Conservation (phyloP, 169 alveolate genomes). For the Toxoplasma gondii region DNA sequence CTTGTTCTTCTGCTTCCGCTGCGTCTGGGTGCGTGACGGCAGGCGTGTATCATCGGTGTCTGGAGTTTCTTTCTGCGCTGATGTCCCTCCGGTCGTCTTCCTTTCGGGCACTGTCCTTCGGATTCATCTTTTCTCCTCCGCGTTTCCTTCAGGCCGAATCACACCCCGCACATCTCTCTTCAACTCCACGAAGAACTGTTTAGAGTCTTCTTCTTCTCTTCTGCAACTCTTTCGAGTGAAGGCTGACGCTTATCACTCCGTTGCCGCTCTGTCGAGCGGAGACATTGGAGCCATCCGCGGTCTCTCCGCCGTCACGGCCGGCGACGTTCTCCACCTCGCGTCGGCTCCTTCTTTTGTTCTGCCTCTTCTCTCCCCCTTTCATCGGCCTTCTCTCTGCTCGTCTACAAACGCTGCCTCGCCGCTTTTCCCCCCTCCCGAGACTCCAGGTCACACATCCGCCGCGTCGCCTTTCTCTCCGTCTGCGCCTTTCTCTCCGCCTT, state of each 20-base stretch:
- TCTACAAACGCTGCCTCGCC: too few species aligned
- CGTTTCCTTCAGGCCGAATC: not conserved
- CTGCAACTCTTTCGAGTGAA: not conserved
- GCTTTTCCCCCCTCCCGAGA: too few species aligned
- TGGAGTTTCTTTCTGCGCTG: too few species aligned
- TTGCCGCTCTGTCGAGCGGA: not conserved
- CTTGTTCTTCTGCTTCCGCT: too few species aligned
- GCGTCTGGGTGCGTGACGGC: too few species aligned
- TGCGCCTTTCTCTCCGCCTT: too few species aligned
- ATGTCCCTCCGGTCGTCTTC: too few species aligned
- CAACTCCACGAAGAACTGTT: not conserved
- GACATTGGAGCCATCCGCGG: conserved; percentile 50
- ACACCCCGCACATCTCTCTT: not conserved
- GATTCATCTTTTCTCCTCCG: too few species aligned
- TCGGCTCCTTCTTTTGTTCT: conserved; percentile 20
- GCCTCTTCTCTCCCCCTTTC: not conserved
- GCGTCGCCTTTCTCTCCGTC: too few species aligned
- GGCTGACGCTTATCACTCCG: not conserved
- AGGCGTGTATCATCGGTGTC: too few species aligned
- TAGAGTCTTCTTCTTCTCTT: not conserved
- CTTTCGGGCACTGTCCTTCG: too few species aligned
- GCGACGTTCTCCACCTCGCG: conserved; percentile 24
- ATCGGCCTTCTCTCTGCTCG: not conserved
- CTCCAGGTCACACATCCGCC: too few species aligned
- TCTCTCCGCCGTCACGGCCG: conserved; percentile 14